Conservation (phyloP, 495 filamentous ascomycete species). For the Aspergillus ostianus region DNA sequence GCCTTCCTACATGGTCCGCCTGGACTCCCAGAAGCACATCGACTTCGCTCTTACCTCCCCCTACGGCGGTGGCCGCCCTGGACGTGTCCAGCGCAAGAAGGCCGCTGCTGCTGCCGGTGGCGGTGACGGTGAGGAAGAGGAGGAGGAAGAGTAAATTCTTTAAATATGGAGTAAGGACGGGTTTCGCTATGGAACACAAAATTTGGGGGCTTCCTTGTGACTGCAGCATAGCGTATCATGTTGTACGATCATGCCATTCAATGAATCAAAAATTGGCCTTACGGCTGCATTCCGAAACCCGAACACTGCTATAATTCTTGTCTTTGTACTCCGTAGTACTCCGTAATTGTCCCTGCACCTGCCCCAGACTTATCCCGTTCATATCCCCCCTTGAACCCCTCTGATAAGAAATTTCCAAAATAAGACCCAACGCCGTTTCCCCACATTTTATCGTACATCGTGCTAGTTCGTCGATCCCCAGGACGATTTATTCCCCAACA, state of each 20-base stretch:
- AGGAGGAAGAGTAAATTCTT: slow-evolving; percentile 74
- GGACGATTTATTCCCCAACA: slow-evolving; percentile 27
- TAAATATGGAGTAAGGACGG: slow-evolving; percentile 38
- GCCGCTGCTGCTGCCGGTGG: slow-evolving; percentile 89
- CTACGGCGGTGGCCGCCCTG: slow-evolving; percentile 94
- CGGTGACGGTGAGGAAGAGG: slow-evolving; percentile 81
- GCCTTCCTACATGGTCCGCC: slow-evolving; percentile 96
- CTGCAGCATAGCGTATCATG: slow-evolving; percentile 45
- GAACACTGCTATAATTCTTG: slow-evolving; percentile 15
- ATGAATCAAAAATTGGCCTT: slow-evolving; percentile 42
- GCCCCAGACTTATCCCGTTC: neutral
- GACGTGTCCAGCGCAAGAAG: slow-evolving; percentile 99
- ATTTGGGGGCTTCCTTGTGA: slow-evolving; percentile 41
- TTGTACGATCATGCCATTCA: slow-evolving; percentile 47
- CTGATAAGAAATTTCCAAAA: slow-evolving; percentile 3
- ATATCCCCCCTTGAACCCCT: neutral
- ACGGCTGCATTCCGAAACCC: slow-evolving; percentile 37
- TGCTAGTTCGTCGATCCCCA: slow-evolving; percentile 5
- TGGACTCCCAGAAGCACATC: slow-evolving; percentile 99
- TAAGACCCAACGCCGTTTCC: slow-evolving; percentile 17
- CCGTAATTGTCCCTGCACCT: neutral
- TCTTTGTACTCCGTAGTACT: slow-evolving; percentile 1
- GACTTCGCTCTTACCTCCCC: slow-evolving; percentile 97
- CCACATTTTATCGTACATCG: slow-evolving; percentile 22
- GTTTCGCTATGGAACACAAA: slow-evolving; percentile 43